A percentile compares a stretch with the other conserved stretches of the same genome.
phyloP scores from a whole-genome alignment of 129 eudicot genomes.

The Apium graveolens region DNA sequence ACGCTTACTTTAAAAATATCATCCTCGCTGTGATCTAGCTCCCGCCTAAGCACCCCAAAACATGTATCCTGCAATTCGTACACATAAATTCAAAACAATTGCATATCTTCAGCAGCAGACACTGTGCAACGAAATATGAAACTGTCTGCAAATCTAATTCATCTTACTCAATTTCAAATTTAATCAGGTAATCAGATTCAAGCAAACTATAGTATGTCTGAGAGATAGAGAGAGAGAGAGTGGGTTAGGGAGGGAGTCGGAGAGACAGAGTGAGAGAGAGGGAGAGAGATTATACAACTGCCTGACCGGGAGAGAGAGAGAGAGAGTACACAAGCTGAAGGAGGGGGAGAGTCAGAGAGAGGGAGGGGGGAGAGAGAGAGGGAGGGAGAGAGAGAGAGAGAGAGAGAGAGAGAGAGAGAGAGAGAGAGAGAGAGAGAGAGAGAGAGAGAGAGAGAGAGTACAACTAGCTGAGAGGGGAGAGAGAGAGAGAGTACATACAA shows the following conservation, averaged over 20 bases:
- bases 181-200: background rate
- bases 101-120: background rate
- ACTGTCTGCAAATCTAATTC: too few relatives aligned
- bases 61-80: slow-evolving; percentile 61
- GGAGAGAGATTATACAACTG: too few relatives aligned
- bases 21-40: slow-evolving; percentile 48
- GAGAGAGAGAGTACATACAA: slow-evolving; percentile 36
- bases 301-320: background rate
- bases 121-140: background rate
- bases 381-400: background rate
- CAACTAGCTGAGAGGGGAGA: background rate
- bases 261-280: background rate
- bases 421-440: background rate
- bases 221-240: background rate
- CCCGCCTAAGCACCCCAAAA: slow-evolving; percentile 69
- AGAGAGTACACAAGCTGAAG: background rate
- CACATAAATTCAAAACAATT: background rate
- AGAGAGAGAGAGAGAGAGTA: background rate
- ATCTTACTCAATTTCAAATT: background rate
- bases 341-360: too few relatives aligned
- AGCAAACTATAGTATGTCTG: background rate
- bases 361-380: background rate
- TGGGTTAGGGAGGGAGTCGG: background rate
- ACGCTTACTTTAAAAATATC: slow-evolving; percentile 49
- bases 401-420: background rate